These are phyloP conservation scores for Salix caprea DNA, from an alignment of 345 rosid genomes.

Conservation along the genomic window DNA sequence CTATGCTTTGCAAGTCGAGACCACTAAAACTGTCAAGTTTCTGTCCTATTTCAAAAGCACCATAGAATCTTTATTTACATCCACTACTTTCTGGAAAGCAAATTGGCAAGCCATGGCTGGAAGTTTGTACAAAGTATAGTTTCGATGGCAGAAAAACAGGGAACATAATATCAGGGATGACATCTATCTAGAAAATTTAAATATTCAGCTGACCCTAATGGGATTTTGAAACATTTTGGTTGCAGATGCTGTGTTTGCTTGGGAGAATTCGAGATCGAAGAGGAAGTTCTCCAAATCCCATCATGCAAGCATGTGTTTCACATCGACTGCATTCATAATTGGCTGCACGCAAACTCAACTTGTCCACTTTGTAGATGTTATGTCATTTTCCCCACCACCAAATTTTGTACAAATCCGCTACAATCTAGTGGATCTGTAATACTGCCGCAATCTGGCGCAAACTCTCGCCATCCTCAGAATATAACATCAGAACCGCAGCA, in stretches of 20 bases:
- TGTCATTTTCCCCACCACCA: slow-evolving; percentile 35
- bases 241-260: slow-evolving; percentile 88
- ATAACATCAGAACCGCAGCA: slow-evolving; percentile 8
- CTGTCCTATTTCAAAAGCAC: background rate
- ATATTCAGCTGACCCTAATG: background rate
- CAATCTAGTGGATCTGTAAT: slow-evolving; percentile 1
- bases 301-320: slow-evolving; percentile 86
- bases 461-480: slow-evolving; percentile 3
- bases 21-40: background rate
- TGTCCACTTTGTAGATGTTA: slow-evolving; percentile 86
- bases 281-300: slow-evolving; percentile 80
- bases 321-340: slow-evolving; percentile 69
- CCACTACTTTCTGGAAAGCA: background rate
- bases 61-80: background rate
- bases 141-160: background rate
- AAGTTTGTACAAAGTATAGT: background rate
- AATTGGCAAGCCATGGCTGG: background rate
- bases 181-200: background rate
- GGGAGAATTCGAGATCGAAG: slow-evolving; percentile 84
- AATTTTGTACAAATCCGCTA: slow-evolving; percentile 13
- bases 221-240: background rate
- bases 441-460: background rate
- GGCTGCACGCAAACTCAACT: slow-evolving; percentile 81
- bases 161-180: background rate
- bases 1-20: background rate